Percentiles rank a stretch among this genome's conserved stretches.
phyloP scores from a whole-genome alignment of 2,329 filamentous ascomycete genomes.

The Trichoderma asperellum region DNA sequence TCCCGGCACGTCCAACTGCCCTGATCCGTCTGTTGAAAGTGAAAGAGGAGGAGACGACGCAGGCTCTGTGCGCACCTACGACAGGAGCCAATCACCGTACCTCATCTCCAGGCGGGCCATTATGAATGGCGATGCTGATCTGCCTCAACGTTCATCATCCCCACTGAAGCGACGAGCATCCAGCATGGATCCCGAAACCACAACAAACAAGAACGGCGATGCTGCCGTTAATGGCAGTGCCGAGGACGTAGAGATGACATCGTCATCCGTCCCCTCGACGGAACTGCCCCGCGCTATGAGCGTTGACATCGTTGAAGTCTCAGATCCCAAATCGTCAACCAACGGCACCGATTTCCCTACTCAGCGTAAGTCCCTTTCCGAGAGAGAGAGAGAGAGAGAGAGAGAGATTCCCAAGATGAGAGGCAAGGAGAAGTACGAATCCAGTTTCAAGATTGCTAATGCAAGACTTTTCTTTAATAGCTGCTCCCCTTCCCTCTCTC shows the following conservation, averaged over 20 bases:
- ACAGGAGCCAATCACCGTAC: slow-evolving; percentile 58
- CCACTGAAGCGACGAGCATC: slow-evolving; percentile 67
- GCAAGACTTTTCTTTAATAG: slow-evolving; percentile 14
- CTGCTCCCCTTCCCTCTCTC: slow-evolving; percentile 43
- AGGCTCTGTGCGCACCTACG: slow-evolving; percentile 44
- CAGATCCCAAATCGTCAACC: slow-evolving; percentile 29
- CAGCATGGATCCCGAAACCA: slow-evolving; percentile 60
- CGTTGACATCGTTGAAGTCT: slow-evolving; percentile 45
- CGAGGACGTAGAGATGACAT: slow-evolving; percentile 24
- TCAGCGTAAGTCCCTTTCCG: slow-evolving; percentile 36
- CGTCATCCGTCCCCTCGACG: slow-evolving; percentile 17
- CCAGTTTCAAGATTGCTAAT: not conserved
- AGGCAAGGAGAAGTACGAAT: not conserved
- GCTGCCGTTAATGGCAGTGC: not conserved
- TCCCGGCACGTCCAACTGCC: slow-evolving; percentile 58
- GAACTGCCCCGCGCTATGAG: slow-evolving; percentile 47
- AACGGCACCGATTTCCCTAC: slow-evolving; percentile 30
- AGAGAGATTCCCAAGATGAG: not conserved
- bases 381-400: not conserved
- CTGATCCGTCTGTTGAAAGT: slow-evolving; percentile 60
- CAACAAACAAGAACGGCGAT: slow-evolving; percentile 47
- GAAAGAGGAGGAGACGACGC: slow-evolving; percentile 56
- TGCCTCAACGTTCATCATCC: slow-evolving; percentile 64
- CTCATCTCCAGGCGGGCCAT: slow-evolving; percentile 57
- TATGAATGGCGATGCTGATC: slow-evolving; percentile 63